Evolutionary conservation across 2,329 filamentous ascomycete species (phyloP).

Genomic region (Pseudogymnoascus sp.): DNA sequence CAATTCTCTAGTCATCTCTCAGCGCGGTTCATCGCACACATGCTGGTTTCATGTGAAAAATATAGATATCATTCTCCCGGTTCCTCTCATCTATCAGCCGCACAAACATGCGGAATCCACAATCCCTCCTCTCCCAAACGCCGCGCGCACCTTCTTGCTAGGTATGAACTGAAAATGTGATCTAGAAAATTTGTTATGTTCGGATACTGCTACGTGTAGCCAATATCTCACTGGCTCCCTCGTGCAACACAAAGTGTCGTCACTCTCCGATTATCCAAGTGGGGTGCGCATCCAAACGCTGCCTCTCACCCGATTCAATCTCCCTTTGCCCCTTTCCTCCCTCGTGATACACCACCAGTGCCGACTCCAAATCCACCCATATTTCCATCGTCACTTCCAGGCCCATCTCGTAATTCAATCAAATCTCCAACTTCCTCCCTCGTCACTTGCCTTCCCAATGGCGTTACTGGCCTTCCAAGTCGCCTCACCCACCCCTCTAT

Average conservation of each 20-base stretch:
- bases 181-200: constrained; percentile 3
- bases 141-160: not conserved
- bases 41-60: not conserved
- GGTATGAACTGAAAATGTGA: constrained; percentile 1
- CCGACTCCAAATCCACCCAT: constrained; percentile 22
- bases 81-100: not conserved
- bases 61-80: not conserved
- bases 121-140: not conserved
- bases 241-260: not conserved
- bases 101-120: not conserved
- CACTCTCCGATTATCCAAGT: not conserved
- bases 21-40: not conserved
- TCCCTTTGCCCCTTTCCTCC: not conserved
- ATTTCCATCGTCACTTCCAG: constrained; percentile 45
- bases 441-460: constrained; percentile 31
- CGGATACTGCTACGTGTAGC: not conserved
- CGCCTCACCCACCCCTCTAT: constrained; percentile 88
- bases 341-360: constrained; percentile 15
- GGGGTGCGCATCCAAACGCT: not conserved
- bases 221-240: not conserved
- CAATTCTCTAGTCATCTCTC: not conserved
- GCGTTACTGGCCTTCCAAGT: constrained; percentile 47
- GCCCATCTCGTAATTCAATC: constrained; percentile 61
- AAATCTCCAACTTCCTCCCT: constrained; percentile 49
- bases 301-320: constrained; percentile 1